These are phyloP conservation scores for Rhinocladiella mackenziei DNA, from an alignment of 2,329 filamentous ascomycete species.

Conservation along the genomic window DNA sequence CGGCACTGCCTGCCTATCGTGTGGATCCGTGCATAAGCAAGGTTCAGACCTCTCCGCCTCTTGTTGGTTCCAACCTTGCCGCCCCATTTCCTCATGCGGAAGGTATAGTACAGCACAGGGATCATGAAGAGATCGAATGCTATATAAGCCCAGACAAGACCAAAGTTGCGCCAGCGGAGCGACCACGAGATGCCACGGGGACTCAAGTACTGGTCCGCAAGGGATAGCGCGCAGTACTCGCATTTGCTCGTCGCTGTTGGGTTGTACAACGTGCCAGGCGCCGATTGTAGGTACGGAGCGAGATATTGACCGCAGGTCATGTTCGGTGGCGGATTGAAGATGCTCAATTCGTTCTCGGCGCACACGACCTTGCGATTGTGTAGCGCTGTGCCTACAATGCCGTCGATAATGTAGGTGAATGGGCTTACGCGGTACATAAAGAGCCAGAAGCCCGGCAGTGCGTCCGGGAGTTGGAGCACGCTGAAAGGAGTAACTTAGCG, in stretches of 20 bases:
- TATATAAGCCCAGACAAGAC: conserved; percentile 72
- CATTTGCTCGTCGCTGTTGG: conserved; percentile 55
- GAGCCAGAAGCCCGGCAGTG: conserved; percentile 63
- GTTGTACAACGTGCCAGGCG: conserved; percentile 54
- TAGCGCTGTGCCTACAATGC: conserved; percentile 65
- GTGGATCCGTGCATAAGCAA: too few relatives aligned
- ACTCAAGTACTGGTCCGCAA: conserved; percentile 42
- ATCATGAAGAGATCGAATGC: too few relatives aligned
- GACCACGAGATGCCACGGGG: conserved; percentile 51
- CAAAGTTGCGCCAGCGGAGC: conserved; percentile 74
- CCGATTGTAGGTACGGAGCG: conserved; percentile 47
- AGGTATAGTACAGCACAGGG: too few relatives aligned
- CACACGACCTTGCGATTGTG: conserved; percentile 64
- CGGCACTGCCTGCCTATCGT: too few relatives aligned
- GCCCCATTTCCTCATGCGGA: too few relatives aligned
- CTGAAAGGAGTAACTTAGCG: too few relatives aligned
- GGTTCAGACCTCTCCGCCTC: too few relatives aligned
- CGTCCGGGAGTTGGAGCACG: conserved; percentile 62
- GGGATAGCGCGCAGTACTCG: conserved; percentile 42
- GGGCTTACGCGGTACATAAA: conserved; percentile 67
- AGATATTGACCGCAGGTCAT: conserved; percentile 60
- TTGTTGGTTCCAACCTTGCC: too few relatives aligned
- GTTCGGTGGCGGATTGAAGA: conserved; percentile 52
- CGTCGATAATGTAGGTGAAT: conserved; percentile 73
- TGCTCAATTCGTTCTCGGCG: conserved; percentile 59